These are phyloP conservation scores for Phallus indusiatus DNA, from an alignment of 768 basidiomycete genomes.

Conservation along the genomic window DNA sequence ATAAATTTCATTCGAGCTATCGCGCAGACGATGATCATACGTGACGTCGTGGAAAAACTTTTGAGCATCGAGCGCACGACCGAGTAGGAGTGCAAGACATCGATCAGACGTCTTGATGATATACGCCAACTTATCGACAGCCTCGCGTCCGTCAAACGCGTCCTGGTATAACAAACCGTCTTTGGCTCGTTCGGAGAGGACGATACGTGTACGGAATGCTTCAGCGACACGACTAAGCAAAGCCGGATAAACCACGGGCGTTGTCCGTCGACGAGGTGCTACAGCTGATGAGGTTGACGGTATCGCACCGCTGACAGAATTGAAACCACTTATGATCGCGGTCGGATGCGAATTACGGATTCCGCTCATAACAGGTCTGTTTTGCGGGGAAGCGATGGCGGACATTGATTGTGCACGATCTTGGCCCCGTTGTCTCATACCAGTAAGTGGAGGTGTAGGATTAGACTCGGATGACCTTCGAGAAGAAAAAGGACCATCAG, in stretches of 20 bases:
- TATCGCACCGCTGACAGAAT: slow-evolving; percentile 22
- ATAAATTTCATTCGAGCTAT: slow-evolving; percentile 82
- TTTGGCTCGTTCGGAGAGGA: slow-evolving; percentile 72
- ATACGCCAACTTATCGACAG: slow-evolving; percentile 93
- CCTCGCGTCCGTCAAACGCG: slow-evolving; percentile 93
- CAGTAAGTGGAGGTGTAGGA: slow-evolving; percentile 40
- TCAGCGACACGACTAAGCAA: slow-evolving; percentile 90
- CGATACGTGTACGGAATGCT: slow-evolving; percentile 79
- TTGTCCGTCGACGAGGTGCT: slow-evolving; percentile 26
- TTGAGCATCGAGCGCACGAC: slow-evolving; percentile 91
- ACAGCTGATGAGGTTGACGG: slow-evolving; percentile 20
- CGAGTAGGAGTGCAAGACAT: slow-evolving; percentile 90
- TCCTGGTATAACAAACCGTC: slow-evolving; percentile 95
- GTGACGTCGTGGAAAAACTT: slow-evolving; percentile 99
- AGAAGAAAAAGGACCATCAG: slow-evolving; percentile 27
- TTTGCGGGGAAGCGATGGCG: slow-evolving; percentile 38
- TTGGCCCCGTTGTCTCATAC: slow-evolving; percentile 47
- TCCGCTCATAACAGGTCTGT: slow-evolving; percentile 36
- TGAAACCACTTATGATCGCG: slow-evolving; percentile 1
- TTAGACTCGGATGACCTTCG: slow-evolving; percentile 66
- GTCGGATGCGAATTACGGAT: slow-evolving; percentile 1
- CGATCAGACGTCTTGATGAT: slow-evolving; percentile 98
- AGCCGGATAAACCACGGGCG: slow-evolving; percentile 91
- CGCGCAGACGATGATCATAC: slow-evolving; percentile 91
- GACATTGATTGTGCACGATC: slow-evolving; percentile 77